Evolutionary conservation across 129 eudicot species (phyloP).

Genomic region (Helianthus tuberosus): DNA sequence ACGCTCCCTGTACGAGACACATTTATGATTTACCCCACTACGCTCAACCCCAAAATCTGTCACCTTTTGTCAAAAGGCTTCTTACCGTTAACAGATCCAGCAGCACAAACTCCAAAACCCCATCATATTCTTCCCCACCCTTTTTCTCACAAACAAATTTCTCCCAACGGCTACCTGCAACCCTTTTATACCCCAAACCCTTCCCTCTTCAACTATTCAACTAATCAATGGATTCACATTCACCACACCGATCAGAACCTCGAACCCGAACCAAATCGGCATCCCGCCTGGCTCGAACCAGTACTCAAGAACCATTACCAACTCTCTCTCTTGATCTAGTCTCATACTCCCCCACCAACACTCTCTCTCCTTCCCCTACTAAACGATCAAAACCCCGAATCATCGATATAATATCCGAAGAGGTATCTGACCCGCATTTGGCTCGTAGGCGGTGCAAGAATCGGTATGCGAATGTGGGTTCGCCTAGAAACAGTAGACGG

Average conservation of each 20-base stretch:
- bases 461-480: conserved; percentile 45
- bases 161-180: conserved; percentile 32
- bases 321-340: conserved; percentile 62
- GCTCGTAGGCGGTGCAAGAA: conserved; percentile 52
- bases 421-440: conserved; percentile 40
- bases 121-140: conserved; percentile 15
- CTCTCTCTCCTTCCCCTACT: conserved; percentile 76
- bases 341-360: conserved; percentile 54
- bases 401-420: conserved; percentile 47
- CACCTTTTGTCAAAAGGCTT: conserved; percentile 26
- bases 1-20: neutral
- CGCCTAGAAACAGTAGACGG: conserved; percentile 66
- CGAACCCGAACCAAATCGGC: conserved; percentile 53
- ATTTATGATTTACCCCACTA: conserved; percentile 11
- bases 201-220: neutral
- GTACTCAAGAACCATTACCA: conserved; percentile 41
- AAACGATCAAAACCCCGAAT: conserved; percentile 55
- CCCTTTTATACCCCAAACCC: conserved; percentile 11
- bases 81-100: conserved; percentile 39
- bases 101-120: conserved; percentile 32
- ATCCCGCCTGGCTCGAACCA: conserved; percentile 67
- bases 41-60: neutral
- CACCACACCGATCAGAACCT: conserved; percentile 50
- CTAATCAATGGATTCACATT: conserved; percentile 52
- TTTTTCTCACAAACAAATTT: conserved; percentile 25